phyloP scores from a whole-genome alignment of 1,139 yeast species.

The Taphrina confusa region DNA sequence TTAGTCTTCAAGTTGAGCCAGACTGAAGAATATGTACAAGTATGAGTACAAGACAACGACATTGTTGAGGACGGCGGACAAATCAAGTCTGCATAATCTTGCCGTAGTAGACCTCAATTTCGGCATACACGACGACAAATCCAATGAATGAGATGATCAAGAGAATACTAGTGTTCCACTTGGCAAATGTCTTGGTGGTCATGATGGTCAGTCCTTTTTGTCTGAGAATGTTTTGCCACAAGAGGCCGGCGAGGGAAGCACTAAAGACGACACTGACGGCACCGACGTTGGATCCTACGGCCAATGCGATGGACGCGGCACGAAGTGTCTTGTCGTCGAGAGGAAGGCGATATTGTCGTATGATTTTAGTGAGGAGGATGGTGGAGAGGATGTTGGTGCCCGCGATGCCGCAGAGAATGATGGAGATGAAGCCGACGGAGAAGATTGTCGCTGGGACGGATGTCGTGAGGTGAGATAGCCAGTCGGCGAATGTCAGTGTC shows the following conservation, averaged over 20 bases:
- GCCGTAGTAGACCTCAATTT: conserved; percentile 34
- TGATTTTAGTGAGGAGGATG: conserved; percentile 29
- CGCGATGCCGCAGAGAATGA: conserved; percentile 30
- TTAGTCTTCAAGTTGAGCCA: no score
- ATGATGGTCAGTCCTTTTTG: conserved; percentile 29
- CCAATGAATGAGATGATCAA: conserved; percentile 13
- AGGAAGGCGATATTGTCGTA: conserved; percentile 14
- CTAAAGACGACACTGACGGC: conserved; percentile 28
- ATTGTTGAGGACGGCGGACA: neutral
- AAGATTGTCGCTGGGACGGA: conserved; percentile 24
- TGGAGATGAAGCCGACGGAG: conserved; percentile 29
- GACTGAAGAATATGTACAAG: no score
- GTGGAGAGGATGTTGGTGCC: conserved; percentile 35
- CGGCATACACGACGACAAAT: conserved; percentile 31
- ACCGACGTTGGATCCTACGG: conserved; percentile 32
- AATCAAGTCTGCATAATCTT: conserved; percentile 5
- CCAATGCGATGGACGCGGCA: conserved; percentile 29
- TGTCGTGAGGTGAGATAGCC: conserved; percentile 16
- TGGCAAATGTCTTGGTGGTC: conserved; percentile 22
- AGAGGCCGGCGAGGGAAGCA: conserved; percentile 34
- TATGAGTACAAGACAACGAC: neutral
- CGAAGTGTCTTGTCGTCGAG: conserved; percentile 3
- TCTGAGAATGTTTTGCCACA: conserved; percentile 28
- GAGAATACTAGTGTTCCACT: conserved; percentile 25
- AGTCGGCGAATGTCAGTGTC: conserved; percentile 32